phyloP scores from a whole-genome alignment of 441 rosid species.

The Rhodomyrtus psidioides region DNA sequence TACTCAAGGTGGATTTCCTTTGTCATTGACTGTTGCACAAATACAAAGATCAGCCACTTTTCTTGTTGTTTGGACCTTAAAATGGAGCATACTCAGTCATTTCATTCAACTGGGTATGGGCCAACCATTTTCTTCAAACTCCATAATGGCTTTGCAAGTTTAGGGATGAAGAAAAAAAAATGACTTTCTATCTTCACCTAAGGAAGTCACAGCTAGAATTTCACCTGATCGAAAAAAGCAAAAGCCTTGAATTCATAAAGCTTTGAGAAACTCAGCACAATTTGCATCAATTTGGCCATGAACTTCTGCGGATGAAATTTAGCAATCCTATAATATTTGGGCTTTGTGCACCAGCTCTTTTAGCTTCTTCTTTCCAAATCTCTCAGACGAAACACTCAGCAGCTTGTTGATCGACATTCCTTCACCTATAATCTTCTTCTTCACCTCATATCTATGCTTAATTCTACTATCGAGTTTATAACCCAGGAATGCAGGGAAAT shows the following conservation, averaged over 20 bases:
- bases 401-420: constrained; percentile 73
- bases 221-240: background rate
- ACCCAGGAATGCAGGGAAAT: constrained; percentile 79
- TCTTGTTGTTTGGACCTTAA: background rate
- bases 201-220: background rate
- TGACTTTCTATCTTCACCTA: background rate
- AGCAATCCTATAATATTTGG: background rate
- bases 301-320: background rate
- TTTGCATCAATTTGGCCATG: background rate
- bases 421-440: constrained; percentile 44
- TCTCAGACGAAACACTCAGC: constrained; percentile 45
- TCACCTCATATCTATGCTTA: constrained; percentile 63
- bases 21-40: background rate
- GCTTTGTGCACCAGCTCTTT: constrained; percentile 7
- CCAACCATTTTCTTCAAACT: background rate
- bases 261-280: background rate
- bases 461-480: constrained; percentile 71
- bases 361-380: constrained; percentile 23
- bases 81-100: background rate
- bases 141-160: background rate
- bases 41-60: background rate
- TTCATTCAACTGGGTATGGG: background rate
- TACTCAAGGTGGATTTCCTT: background rate
- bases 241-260: background rate
- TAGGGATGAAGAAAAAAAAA: background rate